These are phyloP conservation scores for Neonectria faginata DNA, from an alignment of 2,329 filamentous ascomycete species.

Conservation along the genomic window DNA sequence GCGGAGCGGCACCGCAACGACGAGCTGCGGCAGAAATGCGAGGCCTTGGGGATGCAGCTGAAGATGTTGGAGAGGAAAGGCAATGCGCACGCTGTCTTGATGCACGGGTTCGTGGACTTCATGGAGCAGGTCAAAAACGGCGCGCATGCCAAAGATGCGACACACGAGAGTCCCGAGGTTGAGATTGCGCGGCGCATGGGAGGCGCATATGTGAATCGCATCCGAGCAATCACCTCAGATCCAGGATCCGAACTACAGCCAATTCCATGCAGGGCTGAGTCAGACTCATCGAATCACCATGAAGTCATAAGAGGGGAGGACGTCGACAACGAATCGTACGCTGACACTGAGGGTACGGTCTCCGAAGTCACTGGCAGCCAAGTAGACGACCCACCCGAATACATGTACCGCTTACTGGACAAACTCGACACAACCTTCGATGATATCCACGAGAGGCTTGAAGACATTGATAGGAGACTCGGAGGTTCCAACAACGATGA, in stretches of 20 bases:
- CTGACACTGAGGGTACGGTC: not conserved
- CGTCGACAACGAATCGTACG: not conserved
- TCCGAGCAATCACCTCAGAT: conserved; percentile 1
- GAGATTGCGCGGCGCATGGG: conserved; percentile 30
- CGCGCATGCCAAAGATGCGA: not conserved
- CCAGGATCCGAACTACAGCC: not conserved
- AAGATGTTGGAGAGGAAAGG: conserved; percentile 30
- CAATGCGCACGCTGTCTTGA: conserved; percentile 35
- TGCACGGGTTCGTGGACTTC: conserved; percentile 38
- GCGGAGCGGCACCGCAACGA: conserved; percentile 24
- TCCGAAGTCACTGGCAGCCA: too few relatives aligned
- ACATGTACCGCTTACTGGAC: not conserved
- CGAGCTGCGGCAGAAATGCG: conserved; percentile 18
- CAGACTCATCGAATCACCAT: accelerated
- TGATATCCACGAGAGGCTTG: not conserved
- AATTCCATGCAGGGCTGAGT: not conserved
- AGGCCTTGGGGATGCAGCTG: conserved; percentile 13
- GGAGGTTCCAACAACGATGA: not conserved
- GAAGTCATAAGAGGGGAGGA: not conserved
- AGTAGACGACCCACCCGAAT: too few relatives aligned
- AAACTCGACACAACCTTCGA: not conserved
- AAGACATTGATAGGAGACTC: not conserved
- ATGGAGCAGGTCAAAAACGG: conserved; percentile 37
- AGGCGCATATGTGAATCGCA: conserved; percentile 10
- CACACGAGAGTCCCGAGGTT: not conserved